Evolutionary conservation across 2,329 filamentous ascomycete genomes (phyloP), one percentile per base, ranked within the genome.

Genomic region (Teratosphaeria destructans): DNA sequence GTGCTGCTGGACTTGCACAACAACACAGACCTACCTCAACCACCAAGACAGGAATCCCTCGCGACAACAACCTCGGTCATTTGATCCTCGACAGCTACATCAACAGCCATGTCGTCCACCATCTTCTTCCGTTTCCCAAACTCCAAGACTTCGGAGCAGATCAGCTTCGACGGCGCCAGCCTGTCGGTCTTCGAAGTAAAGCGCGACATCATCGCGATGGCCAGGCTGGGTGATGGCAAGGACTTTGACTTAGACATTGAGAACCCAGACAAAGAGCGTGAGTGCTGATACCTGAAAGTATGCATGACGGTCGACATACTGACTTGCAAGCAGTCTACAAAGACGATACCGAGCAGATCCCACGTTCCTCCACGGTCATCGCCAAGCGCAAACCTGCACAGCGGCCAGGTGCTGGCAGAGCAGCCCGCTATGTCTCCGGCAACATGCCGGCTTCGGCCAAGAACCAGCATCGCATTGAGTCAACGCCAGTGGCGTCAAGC

Each of bases 121-220:
- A 94, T 99, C 72, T 97, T 96, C 78, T 99, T 96, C 89, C 96
- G 96, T 79, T 99, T 99, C 86, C 97, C 96, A 79, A 97, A 93
- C 68, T 91, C 95, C 74, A 96, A 91, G 79, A 94, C 97, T 73
- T 90, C 91, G 62, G 90, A 90, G 60, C 86, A 92, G 72, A 91
- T 99, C 70, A 89, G 92, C 72, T 97, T 99, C 75, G 93, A 99
- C 77, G 94, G 94, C 72, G 96, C 93, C 69, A 90, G 90, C 76
- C 95, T 97, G 72, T 96, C 93, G 63, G 94, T 97, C 64, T 99
- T 97, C 77, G 95, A 99, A 74, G 82, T 99, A 72, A 99, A 99
- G 79, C 89, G 93, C 79, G 94, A 97, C 78, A 99, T 99, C 71
- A 99, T 99, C 79, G 86, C 84, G 74, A 89, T 93, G 75, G 95